Base-by-base conservation (phyloP, 148 eudicot species). In the Gaultheria prostrata region DNA sequence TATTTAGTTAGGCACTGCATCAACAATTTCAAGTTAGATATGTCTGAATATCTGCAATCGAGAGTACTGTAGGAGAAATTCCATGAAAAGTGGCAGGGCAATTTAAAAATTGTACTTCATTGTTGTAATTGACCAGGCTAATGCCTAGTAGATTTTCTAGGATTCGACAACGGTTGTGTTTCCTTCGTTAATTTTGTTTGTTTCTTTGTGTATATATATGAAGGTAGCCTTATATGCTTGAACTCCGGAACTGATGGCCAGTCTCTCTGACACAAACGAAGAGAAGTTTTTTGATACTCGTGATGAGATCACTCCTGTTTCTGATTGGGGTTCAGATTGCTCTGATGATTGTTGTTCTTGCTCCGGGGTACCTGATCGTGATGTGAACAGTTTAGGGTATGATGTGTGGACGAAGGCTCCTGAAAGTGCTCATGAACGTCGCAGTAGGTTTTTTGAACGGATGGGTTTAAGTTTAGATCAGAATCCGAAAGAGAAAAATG, bases 261-360 rank as follows among this genome's bases (percentile, higher is more conserved):
- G 63, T 83, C 84, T 43, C 18, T 45, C 83, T 50, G 86, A 82
- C 69, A 76, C 83, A 18, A 87, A 78, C 45, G 90, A 87, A 78
- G 96, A 92, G 61, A 85, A 88, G 50, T 96, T 91, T 84, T 94
- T 89, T 85, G 99, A 96, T 83, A 72, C 93, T 9, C 84, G 87
- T 74, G 95, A 90, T n/a, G 97, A 89, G 81, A 84, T 87, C 51
- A 73, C 89, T 82, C 91, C 94, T 69, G 87, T 89, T 26, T 94
- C 95, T 48, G 97, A 92, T 89, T 86, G 83, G 11, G 88, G 88
- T 83, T 91, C 90, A 11, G 92, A 92, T 84, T 33, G 83, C 88
- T 76, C 88, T 21, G 83, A 86, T 21, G 85, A 56, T 26, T 74
- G 76, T 45, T 69, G 70, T 87, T 85, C 83, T 84, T 32, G 88